Evolutionary conservation across 2,329 filamentous ascomycete species (phyloP).

Genomic region (Trematosphaeria pertusa): DNA sequence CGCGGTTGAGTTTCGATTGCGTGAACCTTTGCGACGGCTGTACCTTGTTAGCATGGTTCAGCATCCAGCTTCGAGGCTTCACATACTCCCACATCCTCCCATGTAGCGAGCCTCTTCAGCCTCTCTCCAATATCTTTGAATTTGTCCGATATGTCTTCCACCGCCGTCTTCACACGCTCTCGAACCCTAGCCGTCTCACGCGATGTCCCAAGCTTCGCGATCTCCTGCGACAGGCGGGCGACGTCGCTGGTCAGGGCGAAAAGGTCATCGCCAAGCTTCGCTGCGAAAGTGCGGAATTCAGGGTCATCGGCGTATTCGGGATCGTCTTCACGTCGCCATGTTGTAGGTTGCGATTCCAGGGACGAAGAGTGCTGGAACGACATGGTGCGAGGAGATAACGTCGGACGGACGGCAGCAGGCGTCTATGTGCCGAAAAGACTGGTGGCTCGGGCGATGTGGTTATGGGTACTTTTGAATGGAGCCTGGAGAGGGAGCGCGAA

Average conservation of each 20-base stretch:
- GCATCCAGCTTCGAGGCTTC: constrained; percentile 34
- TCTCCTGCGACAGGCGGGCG: constrained; percentile 81
- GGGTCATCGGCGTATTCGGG: constrained; percentile 87
- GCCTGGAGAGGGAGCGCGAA: constrained; percentile 10
- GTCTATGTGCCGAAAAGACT: not conserved
- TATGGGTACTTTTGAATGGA: constrained; percentile 4
- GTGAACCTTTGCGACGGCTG: constrained; percentile 96
- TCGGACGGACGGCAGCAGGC: not conserved
- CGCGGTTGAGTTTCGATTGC: constrained; percentile 90
- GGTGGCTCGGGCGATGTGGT: too few species aligned
- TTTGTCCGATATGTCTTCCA: constrained; percentile 83
- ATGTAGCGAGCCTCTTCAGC: constrained; percentile 88
- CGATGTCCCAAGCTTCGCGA: constrained; percentile 84
- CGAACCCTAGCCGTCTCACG: constrained; percentile 90
- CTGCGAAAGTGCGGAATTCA: constrained; percentile 83
- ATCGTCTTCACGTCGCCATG: constrained; percentile 71
- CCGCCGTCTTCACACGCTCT: constrained; percentile 84
- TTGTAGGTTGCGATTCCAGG: constrained; percentile 79
- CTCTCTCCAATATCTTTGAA: constrained; percentile 95
- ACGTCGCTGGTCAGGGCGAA: constrained; percentile 91
- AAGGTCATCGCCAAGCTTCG: constrained; percentile 83
- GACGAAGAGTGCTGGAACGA: constrained; percentile 88
- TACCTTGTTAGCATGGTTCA: constrained; percentile 19
- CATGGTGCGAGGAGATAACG: constrained; percentile 61
- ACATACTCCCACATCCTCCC: constrained; percentile 74